Evolutionary conservation across 139 green algal genomes (phyloP).

Genomic region (Zygnema circumcarinatum): DNA sequence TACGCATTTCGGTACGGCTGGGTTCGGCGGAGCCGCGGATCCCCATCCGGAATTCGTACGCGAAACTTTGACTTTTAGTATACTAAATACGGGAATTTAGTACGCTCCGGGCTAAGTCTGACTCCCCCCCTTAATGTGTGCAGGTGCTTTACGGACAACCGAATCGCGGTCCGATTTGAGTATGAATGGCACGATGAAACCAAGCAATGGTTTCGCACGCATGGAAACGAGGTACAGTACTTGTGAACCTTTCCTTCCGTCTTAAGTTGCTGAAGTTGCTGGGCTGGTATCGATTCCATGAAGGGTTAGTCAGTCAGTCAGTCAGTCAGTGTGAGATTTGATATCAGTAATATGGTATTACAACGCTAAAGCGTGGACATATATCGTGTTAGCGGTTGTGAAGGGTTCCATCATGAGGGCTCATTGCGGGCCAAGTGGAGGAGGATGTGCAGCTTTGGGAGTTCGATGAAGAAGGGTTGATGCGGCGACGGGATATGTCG

Average conservation of each 20-base stretch:
- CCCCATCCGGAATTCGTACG: too few species aligned
- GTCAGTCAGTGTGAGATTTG: not conserved
- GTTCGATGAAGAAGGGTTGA: slow-evolving; percentile 50
- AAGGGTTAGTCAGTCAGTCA: too few species aligned
- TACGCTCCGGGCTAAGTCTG: too few species aligned
- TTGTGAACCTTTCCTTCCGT: slow-evolving; percentile 24
- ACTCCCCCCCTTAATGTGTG: too few species aligned
- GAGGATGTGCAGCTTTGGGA: slow-evolving; percentile 54
- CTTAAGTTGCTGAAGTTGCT: too few species aligned
- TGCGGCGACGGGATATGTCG: slow-evolving; percentile 46
- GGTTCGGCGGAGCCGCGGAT: too few species aligned
- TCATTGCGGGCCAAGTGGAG: too few species aligned
- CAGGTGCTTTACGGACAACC: slow-evolving; percentile 61
- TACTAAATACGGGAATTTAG: too few species aligned
- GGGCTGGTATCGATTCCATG: not conserved
- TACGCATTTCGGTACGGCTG: too few species aligned
- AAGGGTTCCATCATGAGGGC: not conserved
- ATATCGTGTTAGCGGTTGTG: not conserved
- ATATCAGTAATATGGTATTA: slow-evolving; percentile 3
- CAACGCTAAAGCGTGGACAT: not conserved
- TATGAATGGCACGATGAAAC: slow-evolving; percentile 71
- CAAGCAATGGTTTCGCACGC: slow-evolving; percentile 67
- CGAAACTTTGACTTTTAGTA: too few species aligned
- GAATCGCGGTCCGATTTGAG: slow-evolving; percentile 72
- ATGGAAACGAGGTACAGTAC: slow-evolving; percentile 73